phyloP scores from a whole-genome alignment of 176 grass and related monocot genomes.

The Aegilops longissima region DNA sequence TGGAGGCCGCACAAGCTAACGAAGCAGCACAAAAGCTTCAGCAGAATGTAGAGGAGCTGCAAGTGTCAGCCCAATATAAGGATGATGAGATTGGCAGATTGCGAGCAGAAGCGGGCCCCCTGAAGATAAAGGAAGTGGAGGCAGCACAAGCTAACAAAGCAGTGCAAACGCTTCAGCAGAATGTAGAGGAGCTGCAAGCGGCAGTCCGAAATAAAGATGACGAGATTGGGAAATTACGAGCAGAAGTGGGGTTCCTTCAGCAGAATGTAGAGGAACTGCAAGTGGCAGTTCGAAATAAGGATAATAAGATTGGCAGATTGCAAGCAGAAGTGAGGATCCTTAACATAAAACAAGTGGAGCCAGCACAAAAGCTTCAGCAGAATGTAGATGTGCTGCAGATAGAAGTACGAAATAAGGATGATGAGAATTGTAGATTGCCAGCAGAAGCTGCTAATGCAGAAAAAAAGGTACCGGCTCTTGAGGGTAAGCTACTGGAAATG shows the following conservation, averaged over 20 bases:
- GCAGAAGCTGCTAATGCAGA: slow-evolving; percentile 24
- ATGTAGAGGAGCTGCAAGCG: slow-evolving; percentile 24
- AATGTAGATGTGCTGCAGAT: too few species aligned
- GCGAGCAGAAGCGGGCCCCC: not conserved
- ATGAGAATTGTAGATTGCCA: too few species aligned
- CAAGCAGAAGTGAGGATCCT: not conserved
- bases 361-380: not conserved
- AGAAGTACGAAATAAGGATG: too few species aligned
- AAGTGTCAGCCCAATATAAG: slow-evolving; percentile 29
- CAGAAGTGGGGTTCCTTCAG: not conserved
- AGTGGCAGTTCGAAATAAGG: slow-evolving; percentile 31
- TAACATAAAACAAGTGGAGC: not conserved
- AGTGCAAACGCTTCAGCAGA: slow-evolving; percentile 19
- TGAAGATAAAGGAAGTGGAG: not conserved
- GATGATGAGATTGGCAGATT: slow-evolving; percentile 32
- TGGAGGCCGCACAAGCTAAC: slow-evolving; percentile 16
- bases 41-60: slow-evolving; percentile 24
- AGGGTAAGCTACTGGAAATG: slow-evolving; percentile 13
- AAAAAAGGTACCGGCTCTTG: slow-evolving; percentile 29
- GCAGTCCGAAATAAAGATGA: slow-evolving; percentile 34
- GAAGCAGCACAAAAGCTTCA: slow-evolving; percentile 16
- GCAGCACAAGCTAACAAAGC: slow-evolving; percentile 9
- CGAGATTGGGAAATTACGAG: slow-evolving; percentile 30
- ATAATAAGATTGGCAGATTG: slow-evolving; percentile 28
- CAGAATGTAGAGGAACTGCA: slow-evolving; percentile 25